Conservation (phyloP, 345 rosid species). For the Nephelium lappaceum region DNA sequence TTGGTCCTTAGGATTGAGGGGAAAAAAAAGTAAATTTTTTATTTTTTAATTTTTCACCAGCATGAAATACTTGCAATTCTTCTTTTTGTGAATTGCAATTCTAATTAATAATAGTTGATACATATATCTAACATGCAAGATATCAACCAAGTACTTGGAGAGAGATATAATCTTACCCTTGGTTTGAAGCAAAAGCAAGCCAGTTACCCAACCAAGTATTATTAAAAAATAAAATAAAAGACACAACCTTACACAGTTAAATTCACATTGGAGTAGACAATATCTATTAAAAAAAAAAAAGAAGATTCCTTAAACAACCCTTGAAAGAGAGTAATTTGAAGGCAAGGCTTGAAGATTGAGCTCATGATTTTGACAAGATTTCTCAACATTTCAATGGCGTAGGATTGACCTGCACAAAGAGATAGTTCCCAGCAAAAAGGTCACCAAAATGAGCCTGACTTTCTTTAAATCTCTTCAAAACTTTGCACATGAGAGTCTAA, state of each 20-base stretch:
- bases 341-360: slow-evolving; percentile 1
- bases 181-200: neutral
- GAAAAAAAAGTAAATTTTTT: too few species aligned
- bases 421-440: slow-evolving; percentile 75
- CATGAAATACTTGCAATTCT: neutral
- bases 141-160: neutral
- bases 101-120: too few species aligned
- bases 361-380: slow-evolving; percentile 24
- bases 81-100: too few species aligned
- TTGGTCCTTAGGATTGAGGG: too few species aligned
- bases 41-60: neutral
- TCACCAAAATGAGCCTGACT: slow-evolving; percentile 68
- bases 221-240: neutral
- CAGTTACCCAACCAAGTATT: neutral
- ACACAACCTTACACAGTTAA: neutral
- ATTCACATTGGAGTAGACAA: neutral
- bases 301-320: slow-evolving; percentile 8
- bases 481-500: slow-evolving; percentile 39
- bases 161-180: too few species aligned
- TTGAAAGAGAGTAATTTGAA: slow-evolving; percentile 28
- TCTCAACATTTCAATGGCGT: slow-evolving; percentile 45
- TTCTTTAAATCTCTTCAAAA: slow-evolving; percentile 63
- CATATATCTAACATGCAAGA: neutral
- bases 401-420: slow-evolving; percentile 73
- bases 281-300: neutral